Base-by-base conservation (phyloP, 495 filamentous ascomycete species). In the Xylaria acuta region DNA sequence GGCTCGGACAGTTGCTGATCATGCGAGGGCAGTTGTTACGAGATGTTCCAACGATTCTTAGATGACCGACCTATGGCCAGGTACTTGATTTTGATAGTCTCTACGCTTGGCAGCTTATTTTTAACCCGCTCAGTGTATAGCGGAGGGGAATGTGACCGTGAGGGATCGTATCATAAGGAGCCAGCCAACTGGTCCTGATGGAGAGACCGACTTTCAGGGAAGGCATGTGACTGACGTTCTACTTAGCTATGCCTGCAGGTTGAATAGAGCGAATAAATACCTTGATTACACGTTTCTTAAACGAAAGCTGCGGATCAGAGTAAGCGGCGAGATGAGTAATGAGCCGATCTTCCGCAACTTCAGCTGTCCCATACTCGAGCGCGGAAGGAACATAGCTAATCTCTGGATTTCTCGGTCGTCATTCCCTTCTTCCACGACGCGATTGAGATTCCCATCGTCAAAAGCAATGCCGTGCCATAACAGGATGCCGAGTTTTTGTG, bases 381-480 rank as follows among this genome's bases (percentile, higher is more conserved):
- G 71, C 18, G 75, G 41, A 5, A 83, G 67, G 63, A 81, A 80
- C 43, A 78, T 38, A 69, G 84, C 79, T 56, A 89, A 76, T 69
- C 79, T 84, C 60, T 75, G 77, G 43, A 90, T 79, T 75, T 89
- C 87, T 9, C 75, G 80, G 30, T 78, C 78, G 75, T 90, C 87
- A 34, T 77, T 78, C 27, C 79, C 79, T 51, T 82, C 80, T 66
- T 86, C 75, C 1, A 89, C 86, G 27, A 86, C 87, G 8, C 87
- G 80, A 72, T 89, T 81, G 56, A 89, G 81, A 43, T 69, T 76
- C 2, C 88, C 88, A 34, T 87, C 83, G 75, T 90, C 88, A 74
- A 87, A 90, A 5, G 88, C 88, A 77, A 86, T 87, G 18, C 89
- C 88, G 77, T 86, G 82, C 88, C 89, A 90, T 25, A 90, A 80